These are phyloP conservation scores for Oxytropis ochrocephala DNA, from an alignment of 306 rosid genomes.

Conservation along the genomic window DNA sequence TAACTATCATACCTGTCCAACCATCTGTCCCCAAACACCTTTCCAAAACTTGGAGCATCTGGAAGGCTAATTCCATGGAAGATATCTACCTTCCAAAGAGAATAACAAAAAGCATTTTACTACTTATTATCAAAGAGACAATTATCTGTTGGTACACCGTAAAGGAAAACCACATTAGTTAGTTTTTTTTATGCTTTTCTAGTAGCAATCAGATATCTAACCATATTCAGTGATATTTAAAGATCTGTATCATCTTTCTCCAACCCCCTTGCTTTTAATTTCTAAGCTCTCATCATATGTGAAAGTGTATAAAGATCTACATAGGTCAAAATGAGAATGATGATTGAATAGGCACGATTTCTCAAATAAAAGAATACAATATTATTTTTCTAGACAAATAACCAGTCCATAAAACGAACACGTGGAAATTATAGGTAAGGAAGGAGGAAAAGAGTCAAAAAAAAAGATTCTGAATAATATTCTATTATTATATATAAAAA, in stretches of 20 bases:
- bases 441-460: not conserved
- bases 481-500: not conserved
- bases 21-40: constrained; percentile 93
- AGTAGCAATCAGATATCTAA: not conserved
- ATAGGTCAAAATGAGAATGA: not conserved
- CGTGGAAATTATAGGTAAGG: not conserved
- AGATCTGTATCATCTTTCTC: not conserved
- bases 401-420: constrained; percentile 5
- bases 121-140: not conserved
- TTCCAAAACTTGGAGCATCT: constrained; percentile 77
- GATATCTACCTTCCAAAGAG: constrained; percentile 51
- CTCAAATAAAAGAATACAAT: not conserved
- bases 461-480: not conserved
- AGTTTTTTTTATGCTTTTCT: not conserved
- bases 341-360: too few species aligned
- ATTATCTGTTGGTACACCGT: not conserved
- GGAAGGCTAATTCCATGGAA: constrained; percentile 78
- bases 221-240: constrained; percentile 9
- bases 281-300: not conserved
- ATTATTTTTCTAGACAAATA: constrained; percentile 8
- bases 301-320: not conserved
- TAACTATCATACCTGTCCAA: constrained; percentile 78
- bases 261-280: not conserved
- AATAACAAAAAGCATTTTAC: not conserved
- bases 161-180: not conserved